A percentile compares a stretch with the other conserved stretches of the same genome.
phyloP scores from a whole-genome alignment of 2,329 filamentous ascomycete genomes.

The Stagonosporopsis vannaccii region DNA sequence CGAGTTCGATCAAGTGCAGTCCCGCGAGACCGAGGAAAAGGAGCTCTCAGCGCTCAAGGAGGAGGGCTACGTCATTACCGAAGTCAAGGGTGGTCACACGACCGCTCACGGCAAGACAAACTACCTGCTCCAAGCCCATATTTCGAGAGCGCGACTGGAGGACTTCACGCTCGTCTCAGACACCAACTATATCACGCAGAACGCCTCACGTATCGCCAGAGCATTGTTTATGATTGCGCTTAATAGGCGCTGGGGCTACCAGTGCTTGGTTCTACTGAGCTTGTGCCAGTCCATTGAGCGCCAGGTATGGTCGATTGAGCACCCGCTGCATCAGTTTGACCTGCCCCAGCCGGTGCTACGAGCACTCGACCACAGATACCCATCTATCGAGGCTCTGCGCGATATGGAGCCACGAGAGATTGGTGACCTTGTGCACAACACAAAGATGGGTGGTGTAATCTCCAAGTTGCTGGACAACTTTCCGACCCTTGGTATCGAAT shows the following conservation, averaged over 20 bases:
- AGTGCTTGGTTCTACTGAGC: constrained; percentile 88
- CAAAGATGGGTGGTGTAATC: constrained; percentile 83
- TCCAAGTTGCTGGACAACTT: constrained; percentile 86
- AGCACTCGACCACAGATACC: constrained; percentile 82
- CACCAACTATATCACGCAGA: constrained; percentile 92
- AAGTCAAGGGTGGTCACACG: constrained; percentile 73
- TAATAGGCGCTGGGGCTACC: constrained; percentile 93
- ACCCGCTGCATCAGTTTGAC: constrained; percentile 95
- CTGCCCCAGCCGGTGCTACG: constrained; percentile 82
- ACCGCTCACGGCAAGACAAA: constrained; percentile 91
- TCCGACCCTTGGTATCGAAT: constrained; percentile 87
- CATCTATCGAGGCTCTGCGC: constrained; percentile 80
- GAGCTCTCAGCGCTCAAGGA: constrained; percentile 80
- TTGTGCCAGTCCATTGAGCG: constrained; percentile 98
- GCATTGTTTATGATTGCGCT: constrained; percentile 97
- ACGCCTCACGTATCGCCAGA: constrained; percentile 91
- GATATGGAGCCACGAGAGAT: constrained; percentile 96
- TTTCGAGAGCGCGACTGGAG: constrained; percentile 84
- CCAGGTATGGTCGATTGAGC: constrained; percentile 92
- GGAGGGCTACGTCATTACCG: constrained; percentile 71
- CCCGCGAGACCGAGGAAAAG: constrained; percentile 85
- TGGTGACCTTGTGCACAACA: constrained; percentile 88
- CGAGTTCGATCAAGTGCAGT: constrained; percentile 97
- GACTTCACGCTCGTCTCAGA: constrained; percentile 95
- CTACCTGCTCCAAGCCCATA: constrained; percentile 91